Percentiles rank a stretch among this genome's conserved stretches.
Evolutionary conservation across 495 filamentous ascomycete species (phyloP).

Genomic region (Penicillium paradoxum): DNA sequence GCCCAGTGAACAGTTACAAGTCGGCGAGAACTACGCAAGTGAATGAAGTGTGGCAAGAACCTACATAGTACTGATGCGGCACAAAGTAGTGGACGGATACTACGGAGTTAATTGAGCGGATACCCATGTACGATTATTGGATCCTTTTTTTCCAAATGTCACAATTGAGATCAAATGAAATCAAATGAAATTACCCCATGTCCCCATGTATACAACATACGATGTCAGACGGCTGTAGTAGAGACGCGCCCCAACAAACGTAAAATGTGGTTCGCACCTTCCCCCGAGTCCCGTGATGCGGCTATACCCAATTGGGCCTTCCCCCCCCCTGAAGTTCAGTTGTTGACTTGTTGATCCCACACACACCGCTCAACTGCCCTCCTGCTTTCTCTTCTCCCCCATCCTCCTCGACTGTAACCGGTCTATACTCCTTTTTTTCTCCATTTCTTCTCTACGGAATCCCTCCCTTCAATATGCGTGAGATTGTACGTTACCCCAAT

Average conservation of each 20-base stretch:
- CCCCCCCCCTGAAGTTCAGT: conserved; percentile 26
- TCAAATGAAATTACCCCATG: background rate
- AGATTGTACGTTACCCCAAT: conserved; percentile 68
- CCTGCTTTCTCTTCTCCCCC: conserved; percentile 25
- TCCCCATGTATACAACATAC: too few relatives aligned
- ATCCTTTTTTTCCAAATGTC: too few relatives aligned
- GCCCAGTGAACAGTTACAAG: background rate
- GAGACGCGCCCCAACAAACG: conserved; percentile 3
- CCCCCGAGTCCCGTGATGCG: conserved; percentile 24
- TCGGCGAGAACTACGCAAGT: background rate
- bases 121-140: conserved; percentile 1
- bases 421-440: conserved; percentile 14
- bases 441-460: conserved; percentile 30
- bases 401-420: conserved; percentile 14
- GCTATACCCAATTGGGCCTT: conserved; percentile 24
- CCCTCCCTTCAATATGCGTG: conserved; percentile 72
- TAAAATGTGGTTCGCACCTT: conserved; percentile 32
- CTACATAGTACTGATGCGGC: too few relatives aligned
- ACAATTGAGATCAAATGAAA: background rate
- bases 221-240: too few relatives aligned
- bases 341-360: conserved; percentile 37
- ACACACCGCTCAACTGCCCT: conserved; percentile 31
- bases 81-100: too few relatives aligned
- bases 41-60: background rate
- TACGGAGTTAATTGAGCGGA: background rate